These are phyloP conservation scores for Lepidopterella palustris DNA, from an alignment of 495 filamentous ascomycete species.

Conservation along the genomic window DNA sequence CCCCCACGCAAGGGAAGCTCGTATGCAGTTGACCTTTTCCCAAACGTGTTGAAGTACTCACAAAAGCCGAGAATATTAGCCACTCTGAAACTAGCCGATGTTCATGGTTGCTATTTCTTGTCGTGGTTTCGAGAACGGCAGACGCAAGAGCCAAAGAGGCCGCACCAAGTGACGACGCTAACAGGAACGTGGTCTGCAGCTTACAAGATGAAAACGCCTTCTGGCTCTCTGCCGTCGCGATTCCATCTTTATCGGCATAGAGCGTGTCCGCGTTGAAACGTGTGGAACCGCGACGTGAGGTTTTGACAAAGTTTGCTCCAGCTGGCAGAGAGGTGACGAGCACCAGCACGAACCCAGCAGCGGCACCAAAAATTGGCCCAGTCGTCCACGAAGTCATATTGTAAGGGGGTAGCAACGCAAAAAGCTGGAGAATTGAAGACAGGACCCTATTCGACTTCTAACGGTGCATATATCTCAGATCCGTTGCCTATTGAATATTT, in stretches of 20 bases:
- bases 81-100: not conserved
- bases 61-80: not conserved
- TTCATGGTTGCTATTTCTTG: not conserved
- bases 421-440: no score
- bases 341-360: not conserved
- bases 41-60: not conserved
- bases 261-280: not conserved
- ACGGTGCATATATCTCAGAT: no score
- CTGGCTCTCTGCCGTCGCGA: not conserved
- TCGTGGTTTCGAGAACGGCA: not conserved
- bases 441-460: no score
- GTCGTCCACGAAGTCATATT: not conserved
- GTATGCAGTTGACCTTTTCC: no score
- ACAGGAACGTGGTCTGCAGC: not conserved
- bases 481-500: no score
- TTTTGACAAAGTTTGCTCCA: not conserved
- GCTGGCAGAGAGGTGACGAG: not conserved
- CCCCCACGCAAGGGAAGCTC: no score
- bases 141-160: not conserved
- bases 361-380: not conserved
- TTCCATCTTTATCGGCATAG: constrained; percentile 1
- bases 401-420: no score
- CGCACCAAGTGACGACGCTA: not conserved
- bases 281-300: not conserved
- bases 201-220: not conserved